Evolutionary conservation across 805 yeast genomes (phyloP).

Genomic region (fission yeast (Schizosaccharomyces pombe)): DNA sequence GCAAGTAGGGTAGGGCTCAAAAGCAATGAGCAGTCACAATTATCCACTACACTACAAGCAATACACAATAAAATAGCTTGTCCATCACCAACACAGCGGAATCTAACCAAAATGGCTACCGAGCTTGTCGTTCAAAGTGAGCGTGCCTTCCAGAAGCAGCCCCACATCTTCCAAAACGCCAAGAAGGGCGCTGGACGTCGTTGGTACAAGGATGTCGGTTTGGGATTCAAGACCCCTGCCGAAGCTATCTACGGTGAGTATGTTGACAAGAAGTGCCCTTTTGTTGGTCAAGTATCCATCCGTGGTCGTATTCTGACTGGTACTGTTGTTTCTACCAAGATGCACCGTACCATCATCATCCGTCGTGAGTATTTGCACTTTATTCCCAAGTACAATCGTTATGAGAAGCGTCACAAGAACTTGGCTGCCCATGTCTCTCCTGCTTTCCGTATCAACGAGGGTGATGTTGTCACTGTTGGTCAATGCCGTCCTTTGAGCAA

Average conservation of each 20-base stretch:
- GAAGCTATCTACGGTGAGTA: conserved; percentile 94
- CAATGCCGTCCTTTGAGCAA: conserved; percentile 99
- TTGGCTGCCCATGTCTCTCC: conserved; percentile 99
- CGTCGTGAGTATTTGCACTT: conserved; percentile 99
- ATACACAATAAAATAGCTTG: not conserved
- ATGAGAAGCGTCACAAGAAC: conserved; percentile 99
- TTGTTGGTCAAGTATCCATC: conserved; percentile 88
- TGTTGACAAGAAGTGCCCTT: conserved; percentile 98
- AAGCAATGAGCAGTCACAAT: not conserved
- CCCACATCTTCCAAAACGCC: conserved; percentile 99
- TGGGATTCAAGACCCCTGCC: conserved; percentile 99
- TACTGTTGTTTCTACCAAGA: conserved; percentile 98
- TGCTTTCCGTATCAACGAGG: conserved; percentile 98
- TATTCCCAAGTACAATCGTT: conserved; percentile 99
- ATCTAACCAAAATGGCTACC: conserved; percentile 51
- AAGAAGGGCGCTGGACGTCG: conserved; percentile 48
- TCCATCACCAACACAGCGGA: not conserved
- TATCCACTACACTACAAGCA: not conserved
- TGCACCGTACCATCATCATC: conserved; percentile 99
- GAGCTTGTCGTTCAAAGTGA: conserved; percentile 99
- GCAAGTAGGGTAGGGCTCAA: not conserved
- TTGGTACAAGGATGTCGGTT: conserved; percentile 99
- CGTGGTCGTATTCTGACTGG: conserved; percentile 99
- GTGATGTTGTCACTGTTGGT: conserved; percentile 98
- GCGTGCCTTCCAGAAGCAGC: conserved; percentile 99